Evolutionary conservation across 208 protist genomes (phyloP).

Genomic region (Leishmania major): DNA sequence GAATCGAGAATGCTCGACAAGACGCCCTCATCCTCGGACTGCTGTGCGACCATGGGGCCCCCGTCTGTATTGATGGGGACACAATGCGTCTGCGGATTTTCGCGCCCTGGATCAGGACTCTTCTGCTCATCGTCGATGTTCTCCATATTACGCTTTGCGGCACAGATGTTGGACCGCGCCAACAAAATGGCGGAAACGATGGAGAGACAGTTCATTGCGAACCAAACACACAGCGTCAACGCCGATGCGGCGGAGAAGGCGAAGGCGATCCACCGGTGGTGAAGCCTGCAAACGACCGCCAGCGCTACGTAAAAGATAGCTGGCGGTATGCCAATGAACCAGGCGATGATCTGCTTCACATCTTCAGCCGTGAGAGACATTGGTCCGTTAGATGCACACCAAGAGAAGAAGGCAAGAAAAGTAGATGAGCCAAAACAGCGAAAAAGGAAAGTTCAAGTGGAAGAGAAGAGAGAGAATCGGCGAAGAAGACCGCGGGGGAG

Average conservation of each 20-base stretch:
- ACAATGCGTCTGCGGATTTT: background rate
- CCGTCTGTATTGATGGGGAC: background rate
- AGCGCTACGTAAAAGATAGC: constrained; percentile 48
- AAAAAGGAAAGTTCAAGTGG: background rate
- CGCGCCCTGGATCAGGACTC: background rate
- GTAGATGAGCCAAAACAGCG: background rate
- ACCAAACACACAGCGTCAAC: constrained; percentile 16
- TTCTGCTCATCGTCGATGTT: no score
- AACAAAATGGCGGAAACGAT: constrained; percentile 12
- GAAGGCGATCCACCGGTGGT: constrained; percentile 40
- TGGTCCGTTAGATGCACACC: background rate
- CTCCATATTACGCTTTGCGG: background rate
- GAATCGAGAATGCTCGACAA: constrained; percentile 32
- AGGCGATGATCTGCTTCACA: constrained; percentile 24
- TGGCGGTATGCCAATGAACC: constrained; percentile 28
- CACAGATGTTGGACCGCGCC: background rate
- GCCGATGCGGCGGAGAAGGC: constrained; percentile 25
- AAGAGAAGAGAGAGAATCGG: background rate
- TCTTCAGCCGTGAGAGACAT: background rate
- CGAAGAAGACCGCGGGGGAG: background rate
- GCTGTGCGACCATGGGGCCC: background rate
- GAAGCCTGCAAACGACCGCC: constrained; percentile 27
- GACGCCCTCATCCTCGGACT: constrained; percentile 10
- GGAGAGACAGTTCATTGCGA: constrained; percentile 16
- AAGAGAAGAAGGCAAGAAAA: background rate